phyloP scores from a whole-genome alignment of 768 basidiomycete species.

The Royoungia palumana region DNA sequence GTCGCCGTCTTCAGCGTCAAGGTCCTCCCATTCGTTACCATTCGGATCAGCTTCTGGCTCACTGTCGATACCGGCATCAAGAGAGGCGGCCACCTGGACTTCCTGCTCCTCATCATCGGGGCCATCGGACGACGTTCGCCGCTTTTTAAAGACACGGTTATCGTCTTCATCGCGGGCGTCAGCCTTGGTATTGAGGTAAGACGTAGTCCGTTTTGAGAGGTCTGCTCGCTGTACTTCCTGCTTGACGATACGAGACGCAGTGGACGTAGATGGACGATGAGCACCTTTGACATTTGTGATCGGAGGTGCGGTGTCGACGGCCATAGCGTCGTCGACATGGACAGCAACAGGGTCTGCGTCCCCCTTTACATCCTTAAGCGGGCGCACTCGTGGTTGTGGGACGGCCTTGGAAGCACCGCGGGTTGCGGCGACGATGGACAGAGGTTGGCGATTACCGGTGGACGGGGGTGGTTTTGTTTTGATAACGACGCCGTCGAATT shows the following conservation, averaged over 20 bases:
- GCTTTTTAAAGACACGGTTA: slow-evolving; percentile 65
- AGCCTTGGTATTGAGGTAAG: slow-evolving; percentile 31
- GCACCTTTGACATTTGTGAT: background rate
- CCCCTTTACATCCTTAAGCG: slow-evolving; percentile 31
- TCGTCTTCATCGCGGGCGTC: slow-evolving; percentile 53
- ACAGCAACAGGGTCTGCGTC: slow-evolving; percentile 15
- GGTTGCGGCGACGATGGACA: slow-evolving; percentile 49
- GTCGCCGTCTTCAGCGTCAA: slow-evolving; percentile 87
- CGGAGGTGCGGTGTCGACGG: slow-evolving; percentile 41
- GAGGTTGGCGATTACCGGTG: slow-evolving; percentile 45
- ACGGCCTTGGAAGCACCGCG: slow-evolving; percentile 37
- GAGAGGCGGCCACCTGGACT: slow-evolving; percentile 37
- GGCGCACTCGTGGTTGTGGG: slow-evolving; percentile 17
- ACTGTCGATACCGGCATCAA: slow-evolving; percentile 40
- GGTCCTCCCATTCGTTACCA: slow-evolving; percentile 77
- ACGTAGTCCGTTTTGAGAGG: slow-evolving; percentile 31
- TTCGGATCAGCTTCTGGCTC: slow-evolving; percentile 66
- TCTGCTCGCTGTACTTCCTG: slow-evolving; percentile 29
- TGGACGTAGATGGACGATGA: slow-evolving; percentile 31
- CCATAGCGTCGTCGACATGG: slow-evolving; percentile 51
- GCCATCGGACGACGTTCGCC: slow-evolving; percentile 66
- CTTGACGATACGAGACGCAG: slow-evolving; percentile 21
- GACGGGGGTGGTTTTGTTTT: slow-evolving; percentile 42
- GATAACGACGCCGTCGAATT: slow-evolving; percentile 62
- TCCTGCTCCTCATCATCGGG: slow-evolving; percentile 41